Evolutionary conservation across 2,329 filamentous ascomycete species (phyloP).

Genomic region (Colletotrichum sp.): DNA sequence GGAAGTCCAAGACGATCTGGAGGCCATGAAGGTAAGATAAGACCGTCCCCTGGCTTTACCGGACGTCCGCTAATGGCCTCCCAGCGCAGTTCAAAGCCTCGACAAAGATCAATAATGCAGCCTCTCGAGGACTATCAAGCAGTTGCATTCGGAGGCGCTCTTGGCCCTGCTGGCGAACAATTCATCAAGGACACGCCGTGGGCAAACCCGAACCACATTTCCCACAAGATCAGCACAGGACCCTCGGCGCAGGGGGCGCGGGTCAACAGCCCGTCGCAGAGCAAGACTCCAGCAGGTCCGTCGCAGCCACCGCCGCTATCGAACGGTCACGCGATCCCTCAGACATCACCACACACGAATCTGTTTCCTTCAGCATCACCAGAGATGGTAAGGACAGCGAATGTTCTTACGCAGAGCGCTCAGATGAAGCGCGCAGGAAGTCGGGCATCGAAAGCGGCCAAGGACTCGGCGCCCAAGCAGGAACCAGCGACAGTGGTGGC

Average conservation of each 20-base stretch:
- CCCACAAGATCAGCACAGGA: constrained; percentile 56
- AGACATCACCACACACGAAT: constrained; percentile 1
- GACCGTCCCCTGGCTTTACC: background rate
- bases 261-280: constrained; percentile 10
- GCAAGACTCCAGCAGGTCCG: constrained; percentile 7
- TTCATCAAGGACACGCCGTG: constrained; percentile 90
- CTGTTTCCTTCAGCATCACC: constrained; percentile 17
- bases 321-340: constrained; percentile 6
- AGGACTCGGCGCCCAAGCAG: constrained; percentile 19
- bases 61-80: background rate
- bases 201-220: constrained; percentile 86
- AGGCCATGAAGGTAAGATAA: constrained; percentile 77
- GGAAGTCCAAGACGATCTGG: constrained; percentile 86
- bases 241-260: constrained; percentile 25
- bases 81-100: constrained; percentile 15
- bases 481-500: constrained; percentile 17
- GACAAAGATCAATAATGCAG: constrained; percentile 42
- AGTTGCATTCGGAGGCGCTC: constrained; percentile 48
- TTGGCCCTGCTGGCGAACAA: constrained; percentile 77
- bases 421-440: constrained; percentile 21
- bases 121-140: constrained; percentile 53
- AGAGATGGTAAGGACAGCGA: constrained; percentile 18
- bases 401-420: constrained; percentile 16
- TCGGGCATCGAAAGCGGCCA: constrained; percentile 19
- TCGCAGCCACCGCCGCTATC: constrained; percentile 4